These are phyloP conservation scores for Triticum aestivum DNA, from an alignment of 176 grass and related monocot species.

Conservation along the genomic window IWGSC_CS_RefSeq_v2.1 NC_057811.1:164667967-164668466, in stretches of 20 bases:
- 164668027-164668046: background rate
- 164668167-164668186: slow-evolving; percentile 11
- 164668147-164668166: slow-evolving; percentile 25
- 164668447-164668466: background rate
- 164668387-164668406: slow-evolving; percentile 50
- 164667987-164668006: slow-evolving; percentile 43
- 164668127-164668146: slow-evolving; percentile 34
- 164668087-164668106: slow-evolving; percentile 51
- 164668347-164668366: slow-evolving; percentile 46
- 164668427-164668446: background rate
- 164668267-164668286: background rate
- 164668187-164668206: slow-evolving; percentile 51
- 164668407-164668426: background rate
- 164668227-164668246: slow-evolving; percentile 32
- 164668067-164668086: slow-evolving; percentile 37
- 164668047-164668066: slow-evolving; percentile 48
- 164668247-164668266: slow-evolving; percentile 21
- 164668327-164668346: slow-evolving; percentile 35
- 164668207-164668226: slow-evolving; percentile 56
- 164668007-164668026: slow-evolving; percentile 40
- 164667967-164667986: slow-evolving; percentile 44
- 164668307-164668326: slow-evolving; percentile 33
- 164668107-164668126: slow-evolving; percentile 46
- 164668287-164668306: slow-evolving; percentile 31
- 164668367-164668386: slow-evolving; percentile 47